Base-by-base conservation (phyloP, 805 yeast species). In the Candida alai region DNA sequence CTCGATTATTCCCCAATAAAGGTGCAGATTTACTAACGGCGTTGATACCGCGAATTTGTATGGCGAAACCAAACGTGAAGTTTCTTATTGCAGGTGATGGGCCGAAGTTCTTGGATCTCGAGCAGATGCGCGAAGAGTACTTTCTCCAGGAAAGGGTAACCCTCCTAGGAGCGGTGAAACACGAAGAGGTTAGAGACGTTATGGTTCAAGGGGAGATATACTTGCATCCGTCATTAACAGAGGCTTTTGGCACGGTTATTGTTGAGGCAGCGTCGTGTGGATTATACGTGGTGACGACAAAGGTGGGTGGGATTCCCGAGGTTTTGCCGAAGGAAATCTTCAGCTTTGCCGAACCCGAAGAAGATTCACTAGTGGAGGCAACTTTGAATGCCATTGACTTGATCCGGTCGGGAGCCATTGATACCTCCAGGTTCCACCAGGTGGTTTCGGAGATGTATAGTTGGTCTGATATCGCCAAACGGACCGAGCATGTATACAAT, bases 251-350 rank as follows among this genome's bases (percentile, higher is more conserved):
- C 2, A 93, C 98, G 0, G 97, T 87, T 0, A 62, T 93, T 8
- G 96, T 93, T 0, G 99, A 93, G 54, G 99, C 99, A 0, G 98
- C 97, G 0, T 83, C 95, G 1, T 93, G 97, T 65, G 97, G 97
- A 0, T 57, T 93, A 23, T 68, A 85, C 13, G 96, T 93, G 2
- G 98, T 93, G 0, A 88, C 97, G 0, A 93, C 99, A 0, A 78
- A 79, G 38, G 98, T 93, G 0, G 99, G 99, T 9, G 99, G 98
- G 4, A 89, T 93, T 24, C 97, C 97, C 0, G 99, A 93, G 52
- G 97, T 93, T 4, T 60, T 93, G 24, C 99, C 98, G 0, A 70
- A 72, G 16, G 84, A 88, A 49, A 93, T 93, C 97, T 88, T 95
- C 1, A 82, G 83, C 1, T 93, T 84, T 58, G 89, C 97, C 0